Base-by-base conservation (phyloP, 176 grass and related monocot genomes). In the Raddia guianensis region DNA sequence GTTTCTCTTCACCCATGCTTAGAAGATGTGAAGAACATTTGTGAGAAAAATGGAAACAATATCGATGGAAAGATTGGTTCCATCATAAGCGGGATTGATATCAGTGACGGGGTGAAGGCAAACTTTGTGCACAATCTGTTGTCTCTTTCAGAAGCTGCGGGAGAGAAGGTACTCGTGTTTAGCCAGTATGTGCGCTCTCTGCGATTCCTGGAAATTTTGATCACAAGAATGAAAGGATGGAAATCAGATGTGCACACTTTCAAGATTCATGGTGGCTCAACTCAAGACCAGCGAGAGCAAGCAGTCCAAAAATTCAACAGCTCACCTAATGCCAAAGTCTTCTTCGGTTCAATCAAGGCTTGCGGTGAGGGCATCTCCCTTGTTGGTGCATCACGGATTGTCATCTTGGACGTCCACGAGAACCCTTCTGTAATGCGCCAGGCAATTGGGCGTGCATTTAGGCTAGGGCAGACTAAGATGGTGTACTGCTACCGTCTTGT, bases 351-450 rank as follows among this genome's bases (percentile, higher is more conserved):
- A 32, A 90, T 97, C 77, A 91, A 93, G 77, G 94, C 94, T 5
- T 97, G 94, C 2, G 91, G 94, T 15, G 94, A 97, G 70, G 94
- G 94, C 32, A 97, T 97, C 63, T 97, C 91, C 42, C 86, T 97
- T 21, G 78, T 89, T 40, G 94, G 94, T 3, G 88, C 91, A 56
- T 97, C 94, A 2, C 87, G 91, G 8, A 20, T 93, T 21, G 84
- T 97, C 50, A 91, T 97, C 59, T 80, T 97, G 78, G 94, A 97
- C 87, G 84, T 89, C 47, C 94, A 97, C 79, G 86, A 90, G 69
- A 97, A 97, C 19, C 91, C 94, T 76, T 87, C 94, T 15, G 94
- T 97, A 43, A 93, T 76, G 42, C 84, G 91, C 4, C 94, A 97
- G 86, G 94, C 87, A 1, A 86, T 97, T 10, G 91, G 94, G 9